Conservation (phyloP, 2,329 filamentous ascomycete species). For the Lachnellula willkommii region DNA sequence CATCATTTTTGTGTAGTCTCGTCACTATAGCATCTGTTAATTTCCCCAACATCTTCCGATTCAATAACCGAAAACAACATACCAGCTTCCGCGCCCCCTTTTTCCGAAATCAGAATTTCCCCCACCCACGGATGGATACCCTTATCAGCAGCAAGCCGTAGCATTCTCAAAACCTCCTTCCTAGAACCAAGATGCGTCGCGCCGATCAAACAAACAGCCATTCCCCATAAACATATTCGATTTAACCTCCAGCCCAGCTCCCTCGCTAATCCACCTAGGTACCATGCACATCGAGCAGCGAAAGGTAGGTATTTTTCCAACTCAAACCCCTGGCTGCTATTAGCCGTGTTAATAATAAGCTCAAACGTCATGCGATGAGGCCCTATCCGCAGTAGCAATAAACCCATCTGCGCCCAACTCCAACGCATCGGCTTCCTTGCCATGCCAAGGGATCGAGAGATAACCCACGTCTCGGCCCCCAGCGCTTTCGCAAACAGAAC, state of each 20-base stretch:
- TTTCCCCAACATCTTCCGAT: not conserved
- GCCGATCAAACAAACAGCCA: conserved; percentile 64
- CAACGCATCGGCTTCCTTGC: conserved; percentile 51
- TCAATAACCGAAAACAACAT: not conserved
- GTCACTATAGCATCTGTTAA: conserved; percentile 36
- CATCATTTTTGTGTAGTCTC: conserved; percentile 63
- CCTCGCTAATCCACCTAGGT: conserved; percentile 70
- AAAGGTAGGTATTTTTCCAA: conserved; percentile 66
- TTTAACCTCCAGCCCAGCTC: conserved; percentile 62
- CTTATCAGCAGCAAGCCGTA: conserved; percentile 53
- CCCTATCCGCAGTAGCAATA: conserved; percentile 44
- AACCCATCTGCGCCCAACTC: conserved; percentile 55
- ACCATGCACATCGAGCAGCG: conserved; percentile 74
- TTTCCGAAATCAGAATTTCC: conserved; percentile 40
- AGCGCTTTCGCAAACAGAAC: conserved; percentile 63
- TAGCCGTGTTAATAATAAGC: conserved; percentile 71
- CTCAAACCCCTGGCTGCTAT: conserved; percentile 61
- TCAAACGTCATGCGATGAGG: conserved; percentile 58
- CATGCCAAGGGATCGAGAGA: conserved; percentile 51
- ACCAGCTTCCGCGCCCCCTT: conserved; percentile 3
- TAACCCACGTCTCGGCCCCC: conserved; percentile 54
- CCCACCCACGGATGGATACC: conserved; percentile 54
- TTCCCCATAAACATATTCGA: conserved; percentile 70
- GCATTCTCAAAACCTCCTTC: conserved; percentile 54
- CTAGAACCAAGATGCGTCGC: conserved; percentile 51